Conservation (phyloP, 768 basidiomycete genomes). For the Jaapia argillacea region DNA sequence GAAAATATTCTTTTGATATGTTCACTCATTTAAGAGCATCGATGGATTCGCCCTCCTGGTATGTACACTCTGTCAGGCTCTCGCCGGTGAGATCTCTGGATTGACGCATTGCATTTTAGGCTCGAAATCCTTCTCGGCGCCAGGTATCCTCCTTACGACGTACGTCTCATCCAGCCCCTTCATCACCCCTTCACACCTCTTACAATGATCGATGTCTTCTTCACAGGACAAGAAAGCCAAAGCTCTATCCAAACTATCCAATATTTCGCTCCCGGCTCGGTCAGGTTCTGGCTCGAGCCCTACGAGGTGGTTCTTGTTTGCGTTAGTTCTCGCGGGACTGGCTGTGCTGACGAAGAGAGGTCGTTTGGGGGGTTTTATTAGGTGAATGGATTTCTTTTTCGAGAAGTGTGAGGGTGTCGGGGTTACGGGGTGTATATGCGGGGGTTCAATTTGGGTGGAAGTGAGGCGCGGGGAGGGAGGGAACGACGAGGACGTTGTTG, state of each 20-base stretch:
- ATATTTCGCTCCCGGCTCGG: slow-evolving; percentile 31
- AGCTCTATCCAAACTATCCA: slow-evolving; percentile 14
- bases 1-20: slow-evolving; percentile 65
- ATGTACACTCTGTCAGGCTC: slow-evolving; percentile 9
- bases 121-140: slow-evolving; percentile 21
- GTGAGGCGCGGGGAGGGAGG: too few relatives aligned
- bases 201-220: background rate
- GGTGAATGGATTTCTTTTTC: too few relatives aligned
- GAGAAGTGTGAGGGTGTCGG: too few relatives aligned
- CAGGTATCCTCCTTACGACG: slow-evolving; percentile 30
- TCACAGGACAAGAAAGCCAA: slow-evolving; percentile 16
- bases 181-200: background rate
- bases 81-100: too few relatives aligned
- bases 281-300: slow-evolving; percentile 16
- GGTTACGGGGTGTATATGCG: too few relatives aligned
- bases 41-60: slow-evolving; percentile 31
- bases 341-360: background rate
- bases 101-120: too few relatives aligned
- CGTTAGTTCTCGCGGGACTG: slow-evolving; percentile 26
- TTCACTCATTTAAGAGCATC: slow-evolving; percentile 70
- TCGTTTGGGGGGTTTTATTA: too few relatives aligned
- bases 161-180: slow-evolving; percentile 9
- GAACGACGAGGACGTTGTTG: too few relatives aligned
- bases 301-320: slow-evolving; percentile 35
- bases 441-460: too few relatives aligned